These are phyloP conservation scores for Phaeosphaeria sp. DNA, from an alignment of 2,329 filamentous ascomycete genomes.

Conservation along the genomic window DNA sequence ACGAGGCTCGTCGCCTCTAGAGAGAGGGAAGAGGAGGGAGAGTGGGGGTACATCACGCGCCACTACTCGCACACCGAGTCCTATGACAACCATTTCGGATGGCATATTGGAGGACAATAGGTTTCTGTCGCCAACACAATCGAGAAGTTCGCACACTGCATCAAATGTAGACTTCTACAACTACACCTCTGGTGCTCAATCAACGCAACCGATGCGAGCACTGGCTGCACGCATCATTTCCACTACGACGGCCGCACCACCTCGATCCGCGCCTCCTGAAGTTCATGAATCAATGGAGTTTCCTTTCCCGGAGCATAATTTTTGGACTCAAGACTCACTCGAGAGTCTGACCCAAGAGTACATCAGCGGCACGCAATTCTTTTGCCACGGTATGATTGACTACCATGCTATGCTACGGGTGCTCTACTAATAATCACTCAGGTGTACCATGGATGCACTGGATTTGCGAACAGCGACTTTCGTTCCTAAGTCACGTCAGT, in stretches of 20 bases:
- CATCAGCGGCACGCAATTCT: constrained; percentile 25
- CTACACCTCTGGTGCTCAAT: constrained; percentile 25
- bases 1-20: constrained; percentile 21
- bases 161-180: constrained; percentile 27
- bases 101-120: constrained; percentile 14
- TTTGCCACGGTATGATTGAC: constrained; percentile 26
- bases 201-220: constrained; percentile 24
- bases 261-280: constrained; percentile 29
- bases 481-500: constrained; percentile 44
- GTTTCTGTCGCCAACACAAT: constrained; percentile 12
- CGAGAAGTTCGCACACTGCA: constrained; percentile 16
- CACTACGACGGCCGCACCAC: constrained; percentile 24
- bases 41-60: constrained; percentile 14
- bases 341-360: constrained; percentile 33
- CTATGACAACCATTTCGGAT: constrained; percentile 21
- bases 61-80: constrained; percentile 32
- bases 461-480: constrained; percentile 37
- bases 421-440: constrained; percentile 11
- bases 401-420: background rate
- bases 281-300: constrained; percentile 31
- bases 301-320: constrained; percentile 23
- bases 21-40: constrained; percentile 22
- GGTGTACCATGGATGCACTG: constrained; percentile 37
- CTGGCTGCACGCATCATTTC: constrained; percentile 36
- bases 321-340: constrained; percentile 18